These are phyloP conservation scores for Aspergillus nomiae DNA, from an alignment of 2,329 filamentous ascomycete species.

Conservation along the genomic window DNA sequence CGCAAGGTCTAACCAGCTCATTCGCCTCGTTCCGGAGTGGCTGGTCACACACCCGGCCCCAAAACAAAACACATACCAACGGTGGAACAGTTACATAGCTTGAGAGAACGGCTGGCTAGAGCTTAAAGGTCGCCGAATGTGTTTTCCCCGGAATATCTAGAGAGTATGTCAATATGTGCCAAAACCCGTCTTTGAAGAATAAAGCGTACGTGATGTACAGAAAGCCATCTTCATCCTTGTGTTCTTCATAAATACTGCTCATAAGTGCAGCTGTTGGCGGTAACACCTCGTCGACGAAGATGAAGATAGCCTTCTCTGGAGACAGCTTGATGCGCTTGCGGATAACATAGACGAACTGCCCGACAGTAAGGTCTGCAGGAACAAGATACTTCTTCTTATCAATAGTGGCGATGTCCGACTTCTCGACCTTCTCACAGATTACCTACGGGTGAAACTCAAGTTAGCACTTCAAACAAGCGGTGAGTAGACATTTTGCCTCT, in stretches of 20 bases:
- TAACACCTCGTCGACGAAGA: slow-evolving; percentile 98
- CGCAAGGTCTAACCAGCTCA: slow-evolving; percentile 16
- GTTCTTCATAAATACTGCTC: slow-evolving; percentile 99
- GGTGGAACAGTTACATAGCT: slow-evolving; percentile 14
- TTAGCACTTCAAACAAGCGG: slow-evolving; percentile 35
- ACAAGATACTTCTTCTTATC: slow-evolving; percentile 99
- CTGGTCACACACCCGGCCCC: slow-evolving; percentile 8
- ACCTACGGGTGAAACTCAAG: slow-evolving; percentile 61
- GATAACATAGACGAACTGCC: slow-evolving; percentile 99
- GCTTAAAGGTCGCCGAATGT: slow-evolving; percentile 70
- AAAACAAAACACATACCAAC: slow-evolving; percentile 15
- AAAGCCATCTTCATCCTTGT: slow-evolving; percentile 89
- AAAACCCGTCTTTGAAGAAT: not conserved
- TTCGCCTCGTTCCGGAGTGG: slow-evolving; percentile 15
- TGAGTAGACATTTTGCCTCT: slow-evolving; percentile 22
- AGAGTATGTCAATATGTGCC: slow-evolving; percentile 2
- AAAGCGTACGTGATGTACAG: slow-evolving; percentile 87
- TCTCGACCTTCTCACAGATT: slow-evolving; percentile 99
- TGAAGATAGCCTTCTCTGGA: slow-evolving; percentile 99
- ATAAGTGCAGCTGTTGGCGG: slow-evolving; percentile 96
- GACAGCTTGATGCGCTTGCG: slow-evolving; percentile 99
- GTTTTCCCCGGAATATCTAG: slow-evolving; percentile 94
- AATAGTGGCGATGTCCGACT: slow-evolving; percentile 98
- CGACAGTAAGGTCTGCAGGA: slow-evolving; percentile 94
- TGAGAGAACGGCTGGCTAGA: slow-evolving; percentile 14